Percentiles rank a stretch among this genome's conserved stretches.
These are phyloP conservation scores for Discostella stelligeroides DNA, from an alignment of 108 stramenopile genomes.

Conservation along the genomic window DNA sequence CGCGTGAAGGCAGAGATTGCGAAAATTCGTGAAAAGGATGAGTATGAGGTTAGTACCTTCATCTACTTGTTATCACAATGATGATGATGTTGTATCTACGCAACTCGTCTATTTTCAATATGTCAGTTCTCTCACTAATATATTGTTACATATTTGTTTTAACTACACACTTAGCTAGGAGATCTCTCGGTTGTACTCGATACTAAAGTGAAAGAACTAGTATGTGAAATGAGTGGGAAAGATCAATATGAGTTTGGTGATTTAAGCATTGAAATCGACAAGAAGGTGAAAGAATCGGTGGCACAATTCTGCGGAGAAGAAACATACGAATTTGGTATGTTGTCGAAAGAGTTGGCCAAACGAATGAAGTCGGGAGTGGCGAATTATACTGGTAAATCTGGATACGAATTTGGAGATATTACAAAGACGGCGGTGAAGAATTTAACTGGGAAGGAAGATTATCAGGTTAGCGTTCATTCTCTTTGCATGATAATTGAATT, in stretches of 20 bases:
- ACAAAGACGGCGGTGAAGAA: constrained; percentile 66
- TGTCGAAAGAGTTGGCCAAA: constrained; percentile 60
- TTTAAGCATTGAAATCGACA: constrained; percentile 64
- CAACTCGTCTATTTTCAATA: too few species aligned
- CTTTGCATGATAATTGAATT: neutral
- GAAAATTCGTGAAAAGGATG: constrained; percentile 55
- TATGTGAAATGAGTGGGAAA: constrained; percentile 76
- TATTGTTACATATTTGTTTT: too few species aligned
- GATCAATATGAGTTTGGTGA: constrained; percentile 80
- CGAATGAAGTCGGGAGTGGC: constrained; percentile 65
- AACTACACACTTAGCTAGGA: constrained; percentile 54
- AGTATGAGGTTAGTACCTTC: constrained; percentile 34
- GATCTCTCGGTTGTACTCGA: constrained; percentile 82
- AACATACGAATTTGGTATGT: constrained; percentile 75
- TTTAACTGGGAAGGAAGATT: constrained; percentile 75
- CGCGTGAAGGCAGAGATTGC: constrained; percentile 80
- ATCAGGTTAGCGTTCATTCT: constrained; percentile 16
- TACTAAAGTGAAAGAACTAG: constrained; percentile 58
- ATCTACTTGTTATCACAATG: too few species aligned
- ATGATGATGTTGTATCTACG: too few species aligned
- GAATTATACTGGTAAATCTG: constrained; percentile 74
- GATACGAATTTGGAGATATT: constrained; percentile 60
- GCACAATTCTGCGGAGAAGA: constrained; percentile 73
- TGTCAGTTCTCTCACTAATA: neutral
- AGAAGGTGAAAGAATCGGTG: constrained; percentile 61